Evolutionary conservation across 257 asterid species (phyloP).

Genomic region (Coffea canephora): DNA sequence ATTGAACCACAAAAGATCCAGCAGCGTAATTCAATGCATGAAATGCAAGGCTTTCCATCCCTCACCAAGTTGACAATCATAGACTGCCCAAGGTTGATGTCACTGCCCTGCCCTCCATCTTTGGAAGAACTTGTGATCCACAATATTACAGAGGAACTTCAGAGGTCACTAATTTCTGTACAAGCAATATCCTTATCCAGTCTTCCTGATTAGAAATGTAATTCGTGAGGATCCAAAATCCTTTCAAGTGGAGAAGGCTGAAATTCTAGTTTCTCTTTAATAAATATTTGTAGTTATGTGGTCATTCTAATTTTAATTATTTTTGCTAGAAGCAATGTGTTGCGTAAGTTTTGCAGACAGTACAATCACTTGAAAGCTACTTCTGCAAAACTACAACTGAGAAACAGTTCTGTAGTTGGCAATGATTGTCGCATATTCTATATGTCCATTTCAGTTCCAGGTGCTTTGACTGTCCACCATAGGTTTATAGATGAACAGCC

Average conservation of each 20-base stretch:
- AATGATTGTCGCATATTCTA: not conserved
- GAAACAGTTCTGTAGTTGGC: not conserved
- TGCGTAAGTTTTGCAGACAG: too few relatives aligned
- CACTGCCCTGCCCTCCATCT: conserved; percentile 1
- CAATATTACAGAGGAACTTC: not conserved
- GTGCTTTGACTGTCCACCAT: not conserved
- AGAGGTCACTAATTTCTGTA: not conserved
- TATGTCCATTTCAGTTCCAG: not conserved
- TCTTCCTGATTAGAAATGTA: not conserved
- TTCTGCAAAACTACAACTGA: not conserved
- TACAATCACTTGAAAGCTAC: too few relatives aligned
- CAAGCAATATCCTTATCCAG: not conserved
- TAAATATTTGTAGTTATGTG: too few relatives aligned
- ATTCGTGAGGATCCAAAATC: not conserved
- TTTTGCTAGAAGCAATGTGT: too few relatives aligned
- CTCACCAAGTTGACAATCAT: conserved; percentile 8
- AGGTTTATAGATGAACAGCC: not conserved
- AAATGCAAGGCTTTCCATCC: conserved; percentile 1
- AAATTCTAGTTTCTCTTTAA: not conserved
- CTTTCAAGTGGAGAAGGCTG: not conserved
- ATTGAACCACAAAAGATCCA: not conserved
- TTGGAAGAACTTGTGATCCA: conserved; percentile 13
- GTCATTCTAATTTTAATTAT: too few relatives aligned
- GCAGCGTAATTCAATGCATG: not conserved
- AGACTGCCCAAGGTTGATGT: conserved; percentile 8